Conservation (phyloP, 23 red algal genomes). For the Gracilaria gracilis region DNA sequence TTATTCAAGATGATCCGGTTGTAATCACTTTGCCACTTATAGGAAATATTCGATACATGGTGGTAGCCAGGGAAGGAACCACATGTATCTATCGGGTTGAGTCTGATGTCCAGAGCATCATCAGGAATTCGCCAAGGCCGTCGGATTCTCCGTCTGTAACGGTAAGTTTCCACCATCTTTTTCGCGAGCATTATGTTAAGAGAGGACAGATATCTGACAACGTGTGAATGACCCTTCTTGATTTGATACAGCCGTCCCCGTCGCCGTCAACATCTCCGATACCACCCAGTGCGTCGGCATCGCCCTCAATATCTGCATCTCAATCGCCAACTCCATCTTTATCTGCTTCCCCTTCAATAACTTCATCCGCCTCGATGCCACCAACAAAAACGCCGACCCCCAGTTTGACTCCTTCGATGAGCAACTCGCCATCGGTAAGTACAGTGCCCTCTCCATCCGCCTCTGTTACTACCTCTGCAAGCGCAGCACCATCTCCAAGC, state of each 20-base stretch:
- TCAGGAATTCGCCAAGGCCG: slow-evolving; percentile 50
- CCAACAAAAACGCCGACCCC: slow-evolving; percentile 17
- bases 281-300: not conserved
- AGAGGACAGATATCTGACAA: slow-evolving; percentile 13
- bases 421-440: slow-evolving; percentile 11
- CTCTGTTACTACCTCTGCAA: not conserved
- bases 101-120: slow-evolving; percentile 43
- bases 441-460: not conserved
- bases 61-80: slow-evolving; percentile 48
- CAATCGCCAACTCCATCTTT: slow-evolving; percentile 10
- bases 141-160: slow-evolving; percentile 56
- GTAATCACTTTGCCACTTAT: slow-evolving; percentile 44
- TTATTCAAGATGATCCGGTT: slow-evolving; percentile 20
- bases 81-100: slow-evolving; percentile 71
- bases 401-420: not conserved
- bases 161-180: slow-evolving; percentile 21
- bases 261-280: slow-evolving; percentile 27
- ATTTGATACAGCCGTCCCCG: not conserved
- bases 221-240: not conserved
- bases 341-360: slow-evolving; percentile 2
- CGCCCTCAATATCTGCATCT: not conserved
- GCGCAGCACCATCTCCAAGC: not conserved
- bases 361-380: not conserved
- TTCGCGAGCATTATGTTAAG: too few species aligned
- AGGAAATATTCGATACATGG: slow-evolving; percentile 73